These are phyloP conservation scores for Rosa hybrid DNA, from an alignment of 331 rosid genomes.

Conservation along the genomic window DNA sequence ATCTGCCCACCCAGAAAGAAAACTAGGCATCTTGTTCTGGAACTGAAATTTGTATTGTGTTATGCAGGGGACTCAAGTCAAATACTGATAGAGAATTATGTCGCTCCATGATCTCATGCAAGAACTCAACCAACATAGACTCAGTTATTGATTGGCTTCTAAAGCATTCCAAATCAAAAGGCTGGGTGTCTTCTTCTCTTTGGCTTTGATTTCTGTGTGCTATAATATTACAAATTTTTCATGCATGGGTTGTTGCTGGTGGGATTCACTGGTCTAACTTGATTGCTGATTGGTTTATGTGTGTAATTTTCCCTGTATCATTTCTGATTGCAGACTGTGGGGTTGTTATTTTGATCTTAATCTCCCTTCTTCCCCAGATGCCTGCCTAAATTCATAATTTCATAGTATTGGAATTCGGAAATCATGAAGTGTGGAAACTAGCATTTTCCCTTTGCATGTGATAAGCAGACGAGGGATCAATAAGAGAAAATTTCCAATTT, in stretches of 20 bases:
- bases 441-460: not conserved
- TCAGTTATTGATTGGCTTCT: conserved; percentile 81
- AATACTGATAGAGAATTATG: conserved; percentile 79
- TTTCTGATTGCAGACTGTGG: conserved; percentile 18
- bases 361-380: not conserved
- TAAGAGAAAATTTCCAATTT: not conserved
- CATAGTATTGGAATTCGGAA: not conserved
- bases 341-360: not conserved
- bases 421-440: not conserved
- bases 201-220: conserved; percentile 34
- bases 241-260: conserved; percentile 44
- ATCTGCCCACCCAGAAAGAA: not conserved
- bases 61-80: conserved; percentile 71
- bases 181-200: conserved; percentile 41
- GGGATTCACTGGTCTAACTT: conserved; percentile 46
- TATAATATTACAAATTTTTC: conserved; percentile 39
- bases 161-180: conserved; percentile 88
- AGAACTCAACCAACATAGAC: conserved; percentile 82
- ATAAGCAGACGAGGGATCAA: not conserved
- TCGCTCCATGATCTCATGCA: conserved; percentile 93
- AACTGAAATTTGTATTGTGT: conserved; percentile 24
- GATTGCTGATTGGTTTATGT: conserved; percentile 38
- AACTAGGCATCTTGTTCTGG: not conserved
- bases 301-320: conserved; percentile 13
- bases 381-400: conserved; percentile 3